Base-by-base conservation (phyloP, 345 rosid species). In the Triadica sebifera region DNA sequence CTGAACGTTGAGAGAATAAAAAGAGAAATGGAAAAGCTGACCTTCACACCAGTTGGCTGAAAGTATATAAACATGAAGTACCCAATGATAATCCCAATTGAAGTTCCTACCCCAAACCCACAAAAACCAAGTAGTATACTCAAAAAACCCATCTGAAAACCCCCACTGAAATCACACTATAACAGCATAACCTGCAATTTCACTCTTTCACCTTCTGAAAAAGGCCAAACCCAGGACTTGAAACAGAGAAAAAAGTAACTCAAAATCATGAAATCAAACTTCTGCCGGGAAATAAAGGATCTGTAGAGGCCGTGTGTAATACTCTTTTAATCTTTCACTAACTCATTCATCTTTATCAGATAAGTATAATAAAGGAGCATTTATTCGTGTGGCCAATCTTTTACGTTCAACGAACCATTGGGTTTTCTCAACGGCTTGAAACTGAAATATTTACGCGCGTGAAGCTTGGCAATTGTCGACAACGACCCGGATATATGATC, bases 91-190 rank as follows among this genome's bases (percentile, higher is more conserved):
- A 91, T 52, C 34, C 97, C 98, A 58, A 88, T 61, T 34, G 94
- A 86, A 66, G 92, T 89, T 70, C 97, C 98, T 49, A 92, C 61
- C 19, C 97, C 97, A 50, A 92, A 91, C 60, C 98, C 97, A 70
- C 74, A 68, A 66, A 85, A 73, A 52, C 93, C 92, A 74, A 91
- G 75, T 61, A 94, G 55, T 56, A 84, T 75, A 71, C 97, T 86
- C 46, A 90, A 22, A n/a, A 91, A 13, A 68, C 97, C 93, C 97
- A 91, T 91, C 51, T 47, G 2, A 49, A 51, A 75, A 75, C 79
- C 41, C 52, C 80, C 71, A 58, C 73, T 58, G 62, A 58, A 75
- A 53, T 73, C 71, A 62, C 37, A 9, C 77, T 51, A 3, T 25
- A n/a, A n/a, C n/a, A n/a, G n/a, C n/a, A n/a, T n/a, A 63, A 68